Evolutionary conservation across 2,329 filamentous ascomycete genomes (phyloP).

Genomic region (Claviceps digitariae): DNA sequence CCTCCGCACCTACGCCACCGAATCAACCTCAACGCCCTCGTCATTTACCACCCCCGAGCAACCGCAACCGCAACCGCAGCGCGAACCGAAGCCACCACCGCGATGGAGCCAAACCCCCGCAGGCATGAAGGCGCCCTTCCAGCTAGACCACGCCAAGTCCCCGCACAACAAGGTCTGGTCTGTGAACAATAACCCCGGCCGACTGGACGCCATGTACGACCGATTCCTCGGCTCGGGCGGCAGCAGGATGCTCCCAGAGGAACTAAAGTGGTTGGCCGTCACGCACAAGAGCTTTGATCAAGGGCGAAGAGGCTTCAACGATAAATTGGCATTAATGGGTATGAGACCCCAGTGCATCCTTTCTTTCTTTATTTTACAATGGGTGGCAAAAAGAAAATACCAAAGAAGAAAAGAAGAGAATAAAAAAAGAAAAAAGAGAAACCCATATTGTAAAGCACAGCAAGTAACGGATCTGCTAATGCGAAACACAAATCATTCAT

Average conservation of each 20-base stretch:
- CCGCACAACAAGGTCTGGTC: slow-evolving; percentile 41
- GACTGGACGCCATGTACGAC: slow-evolving; percentile 66
- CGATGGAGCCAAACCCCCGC: slow-evolving; percentile 60
- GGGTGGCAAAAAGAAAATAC: neutral
- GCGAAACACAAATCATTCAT: no score
- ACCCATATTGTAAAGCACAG: no score
- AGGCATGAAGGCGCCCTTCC: slow-evolving; percentile 57
- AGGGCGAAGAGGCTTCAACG: slow-evolving; percentile 86
- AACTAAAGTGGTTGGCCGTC: slow-evolving; percentile 91
- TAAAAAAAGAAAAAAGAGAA: neutral
- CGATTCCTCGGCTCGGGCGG: slow-evolving; percentile 61
- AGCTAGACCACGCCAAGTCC: slow-evolving; percentile 41
- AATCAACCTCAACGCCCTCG: slow-evolving; percentile 9
- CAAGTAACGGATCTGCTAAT: no score
- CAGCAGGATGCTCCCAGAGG: slow-evolving; percentile 64
- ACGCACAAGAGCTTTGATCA: slow-evolving; percentile 99
- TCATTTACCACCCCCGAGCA: slow-evolving; percentile 12
- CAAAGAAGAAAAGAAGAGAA: neutral
- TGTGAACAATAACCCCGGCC: slow-evolving; percentile 63
- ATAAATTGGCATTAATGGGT: slow-evolving; percentile 83
- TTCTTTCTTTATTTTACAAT: no score
- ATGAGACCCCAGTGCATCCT: no score
- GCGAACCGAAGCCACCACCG: slow-evolving; percentile 22
- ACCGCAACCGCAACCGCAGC: neutral
- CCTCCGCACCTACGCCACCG: slow-evolving; percentile 18